Evolutionary conservation across 352 stramenopile genomes (phyloP).

Genomic region (Elongisporangium senticosum): DNA sequence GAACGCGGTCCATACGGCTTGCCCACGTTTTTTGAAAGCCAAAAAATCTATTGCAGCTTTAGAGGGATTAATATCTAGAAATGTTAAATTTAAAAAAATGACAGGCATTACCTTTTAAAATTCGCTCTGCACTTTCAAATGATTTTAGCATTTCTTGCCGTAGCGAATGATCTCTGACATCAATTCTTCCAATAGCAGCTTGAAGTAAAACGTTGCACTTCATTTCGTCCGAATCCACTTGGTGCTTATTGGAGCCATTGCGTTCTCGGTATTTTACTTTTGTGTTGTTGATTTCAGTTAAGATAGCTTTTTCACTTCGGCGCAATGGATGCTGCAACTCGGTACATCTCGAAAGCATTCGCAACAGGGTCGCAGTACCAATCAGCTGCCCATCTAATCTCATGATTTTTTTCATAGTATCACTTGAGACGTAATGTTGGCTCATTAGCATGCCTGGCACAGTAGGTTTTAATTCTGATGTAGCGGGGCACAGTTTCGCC

Average conservation of each 20-base stretch:
- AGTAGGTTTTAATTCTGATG: conserved; percentile 21
- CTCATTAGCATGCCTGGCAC: conserved; percentile 59
- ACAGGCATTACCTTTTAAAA: conserved; percentile 19
- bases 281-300: conserved; percentile 22
- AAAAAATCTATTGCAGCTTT: conserved; percentile 17
- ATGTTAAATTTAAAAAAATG: not conserved
- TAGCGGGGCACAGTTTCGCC: conserved; percentile 14
- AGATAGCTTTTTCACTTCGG: conserved; percentile 19
- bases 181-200: conserved; percentile 16
- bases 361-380: conserved; percentile 15
- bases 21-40: conserved; percentile 3
- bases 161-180: conserved; percentile 9
- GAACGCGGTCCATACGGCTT: conserved; percentile 11
- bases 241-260: conserved; percentile 5
- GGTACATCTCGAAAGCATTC: conserved; percentile 16
- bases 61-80: not conserved
- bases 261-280: conserved; percentile 11
- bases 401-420: conserved; percentile 54
- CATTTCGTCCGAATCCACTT: conserved; percentile 10
- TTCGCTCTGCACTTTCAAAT: conserved; percentile 12
- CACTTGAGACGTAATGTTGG: conserved; percentile 47
- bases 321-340: conserved; percentile 22
- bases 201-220: conserved; percentile 35
- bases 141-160: conserved; percentile 13
- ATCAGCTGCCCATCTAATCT: conserved; percentile 2